Evolutionary conservation across 2,329 filamentous ascomycete species (phyloP).

Genomic region (Aspergillus latus): DNA sequence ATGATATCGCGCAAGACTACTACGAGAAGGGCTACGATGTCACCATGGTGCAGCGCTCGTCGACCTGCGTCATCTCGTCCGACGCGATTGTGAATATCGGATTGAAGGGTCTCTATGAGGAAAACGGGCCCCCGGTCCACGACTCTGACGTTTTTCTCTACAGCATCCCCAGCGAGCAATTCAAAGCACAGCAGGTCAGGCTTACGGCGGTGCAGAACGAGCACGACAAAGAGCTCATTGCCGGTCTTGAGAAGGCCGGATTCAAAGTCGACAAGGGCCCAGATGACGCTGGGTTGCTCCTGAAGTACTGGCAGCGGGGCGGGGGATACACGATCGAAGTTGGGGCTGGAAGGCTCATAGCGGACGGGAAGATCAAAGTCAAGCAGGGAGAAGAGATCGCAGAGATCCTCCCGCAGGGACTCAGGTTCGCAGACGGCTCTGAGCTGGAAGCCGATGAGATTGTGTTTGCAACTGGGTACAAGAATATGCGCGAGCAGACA

Average conservation of each 20-base stretch:
- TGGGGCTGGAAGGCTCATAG: conserved; percentile 62
- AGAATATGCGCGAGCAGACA: conserved; percentile 67
- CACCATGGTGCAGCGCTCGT: conserved; percentile 68
- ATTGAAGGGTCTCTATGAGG: conserved; percentile 53
- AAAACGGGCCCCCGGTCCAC: conserved; percentile 58
- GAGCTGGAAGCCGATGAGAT: conserved; percentile 64
- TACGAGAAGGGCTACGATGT: conserved; percentile 65
- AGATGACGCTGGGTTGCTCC: conserved; percentile 56
- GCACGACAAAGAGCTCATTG: conserved; percentile 38
- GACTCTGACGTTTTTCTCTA: conserved; percentile 65
- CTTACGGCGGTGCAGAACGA: conserved; percentile 40
- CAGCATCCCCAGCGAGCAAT: conserved; percentile 58
- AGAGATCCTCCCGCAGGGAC: conserved; percentile 51
- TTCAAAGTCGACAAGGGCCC: conserved; percentile 62
- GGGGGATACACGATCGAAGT: conserved; percentile 73
- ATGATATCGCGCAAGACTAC: conserved; percentile 69
- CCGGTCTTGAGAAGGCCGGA: conserved; percentile 54
- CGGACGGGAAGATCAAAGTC: conserved; percentile 64
- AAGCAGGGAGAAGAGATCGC: conserved; percentile 62
- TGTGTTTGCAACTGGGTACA: conserved; percentile 59
- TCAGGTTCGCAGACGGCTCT: conserved; percentile 57
- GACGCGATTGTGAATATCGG: conserved; percentile 54
- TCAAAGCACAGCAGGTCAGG: conserved; percentile 59
- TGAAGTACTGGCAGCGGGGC: conserved; percentile 65
- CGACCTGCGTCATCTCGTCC: conserved; percentile 63